These are phyloP conservation scores for Pythium diclinum DNA, from an alignment of 352 stramenopile genomes.

Conservation along the genomic window DNA sequence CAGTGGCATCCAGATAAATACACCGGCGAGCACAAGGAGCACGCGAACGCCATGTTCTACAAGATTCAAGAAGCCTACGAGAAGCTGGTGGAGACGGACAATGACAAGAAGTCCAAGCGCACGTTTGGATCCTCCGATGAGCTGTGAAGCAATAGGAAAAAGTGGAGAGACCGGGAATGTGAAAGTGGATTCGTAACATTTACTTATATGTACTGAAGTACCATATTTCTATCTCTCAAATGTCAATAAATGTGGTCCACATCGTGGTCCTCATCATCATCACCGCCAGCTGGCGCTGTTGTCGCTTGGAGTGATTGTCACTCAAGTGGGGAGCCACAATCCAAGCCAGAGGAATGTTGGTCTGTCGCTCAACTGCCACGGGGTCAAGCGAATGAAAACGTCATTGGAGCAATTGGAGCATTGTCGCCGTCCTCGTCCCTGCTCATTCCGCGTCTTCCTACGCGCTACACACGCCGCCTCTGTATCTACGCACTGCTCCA, in stretches of 20 bases:
- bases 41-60: slow-evolving; percentile 24
- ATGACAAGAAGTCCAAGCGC: slow-evolving; percentile 6
- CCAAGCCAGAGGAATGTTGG: background rate
- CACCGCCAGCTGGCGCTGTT: background rate
- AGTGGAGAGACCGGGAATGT: too few relatives aligned
- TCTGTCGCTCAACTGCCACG: background rate
- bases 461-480: background rate
- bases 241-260: slow-evolving; percentile 2
- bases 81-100: slow-evolving; percentile 15
- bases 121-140: background rate
- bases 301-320: background rate
- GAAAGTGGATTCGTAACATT: too few relatives aligned
- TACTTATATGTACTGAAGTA: too few relatives aligned
- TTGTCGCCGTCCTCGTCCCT: background rate
- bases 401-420: background rate
- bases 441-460: background rate
- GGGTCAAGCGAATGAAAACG: background rate
- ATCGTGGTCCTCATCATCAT: background rate
- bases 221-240: background rate
- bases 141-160: background rate
- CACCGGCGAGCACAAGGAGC: slow-evolving; percentile 14
- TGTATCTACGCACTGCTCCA: background rate
- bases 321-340: background rate
- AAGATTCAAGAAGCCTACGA: slow-evolving; percentile 31
- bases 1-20: slow-evolving; percentile 33